Conservation (phyloP, 345 rosid species). For the Acer negundo region DNA sequence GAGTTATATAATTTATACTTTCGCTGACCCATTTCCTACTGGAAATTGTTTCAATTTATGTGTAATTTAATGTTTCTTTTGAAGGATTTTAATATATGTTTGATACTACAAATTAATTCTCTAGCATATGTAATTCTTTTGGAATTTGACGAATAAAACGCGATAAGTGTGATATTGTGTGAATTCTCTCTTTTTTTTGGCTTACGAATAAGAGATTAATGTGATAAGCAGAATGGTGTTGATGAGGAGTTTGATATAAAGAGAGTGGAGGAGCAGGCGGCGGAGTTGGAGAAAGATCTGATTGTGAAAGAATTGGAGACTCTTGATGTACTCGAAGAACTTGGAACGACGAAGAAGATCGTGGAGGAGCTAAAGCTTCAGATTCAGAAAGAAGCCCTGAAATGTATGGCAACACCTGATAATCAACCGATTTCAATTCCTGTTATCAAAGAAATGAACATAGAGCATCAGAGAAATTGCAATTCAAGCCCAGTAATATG, state of each 20-base stretch:
- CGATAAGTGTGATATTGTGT: no score
- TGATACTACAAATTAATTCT: no score
- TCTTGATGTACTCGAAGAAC: slow-evolving; percentile 90
- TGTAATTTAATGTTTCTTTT: no score
- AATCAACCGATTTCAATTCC: slow-evolving; percentile 42
- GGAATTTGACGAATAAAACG: no score
- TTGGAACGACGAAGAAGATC: slow-evolving; percentile 76
- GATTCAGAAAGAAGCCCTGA: slow-evolving; percentile 78
- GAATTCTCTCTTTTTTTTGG: no score
- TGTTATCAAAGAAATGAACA: slow-evolving; percentile 61
- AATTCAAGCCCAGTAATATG: slow-evolving; percentile 34
- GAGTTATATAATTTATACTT: no score
- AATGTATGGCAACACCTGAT: slow-evolving; percentile 53
- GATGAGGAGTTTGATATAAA: slow-evolving; percentile 78
- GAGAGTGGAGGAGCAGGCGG: slow-evolving; percentile 89
- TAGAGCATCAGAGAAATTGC: slow-evolving; percentile 38
- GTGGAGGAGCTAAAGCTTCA: slow-evolving; percentile 89
- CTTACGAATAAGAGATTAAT: neutral
- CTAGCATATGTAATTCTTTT: no score
- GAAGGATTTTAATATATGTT: no score
- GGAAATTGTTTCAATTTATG: no score
- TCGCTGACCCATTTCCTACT: no score
- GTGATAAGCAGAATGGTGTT: slow-evolving; percentile 39
- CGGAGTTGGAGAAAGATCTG: slow-evolving; percentile 86
- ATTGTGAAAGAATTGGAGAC: slow-evolving; percentile 92